phyloP scores from a whole-genome alignment of 176 grass and related monocot genomes.

The Areca catechu region DNA sequence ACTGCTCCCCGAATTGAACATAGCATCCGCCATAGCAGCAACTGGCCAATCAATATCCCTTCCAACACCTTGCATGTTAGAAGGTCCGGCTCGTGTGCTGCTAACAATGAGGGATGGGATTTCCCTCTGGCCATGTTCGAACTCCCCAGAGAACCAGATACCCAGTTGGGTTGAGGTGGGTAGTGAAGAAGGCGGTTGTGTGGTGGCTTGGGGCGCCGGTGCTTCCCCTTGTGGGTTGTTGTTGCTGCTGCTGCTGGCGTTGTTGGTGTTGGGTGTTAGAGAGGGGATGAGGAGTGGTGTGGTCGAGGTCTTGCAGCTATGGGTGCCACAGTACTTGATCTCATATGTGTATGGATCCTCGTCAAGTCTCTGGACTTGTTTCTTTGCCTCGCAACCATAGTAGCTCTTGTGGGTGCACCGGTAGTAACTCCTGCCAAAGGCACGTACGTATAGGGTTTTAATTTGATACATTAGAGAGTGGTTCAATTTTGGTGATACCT shows the following conservation, averaged over 20 bases:
- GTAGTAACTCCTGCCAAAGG: slow-evolving; percentile 64
- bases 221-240: not conserved
- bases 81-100: not conserved
- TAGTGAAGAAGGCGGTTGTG: slow-evolving; percentile 1
- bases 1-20: slow-evolving; percentile 63
- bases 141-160: slow-evolving; percentile 25
- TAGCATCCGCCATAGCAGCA: slow-evolving; percentile 52
- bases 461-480: too few relatives aligned
- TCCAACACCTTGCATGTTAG: not conserved
- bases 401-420: slow-evolving; percentile 88
- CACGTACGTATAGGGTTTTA: too few relatives aligned
- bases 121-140: not conserved
- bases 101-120: not conserved
- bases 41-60: slow-evolving; percentile 33
- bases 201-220: not conserved
- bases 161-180: slow-evolving; percentile 57
- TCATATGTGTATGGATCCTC: slow-evolving; percentile 69
- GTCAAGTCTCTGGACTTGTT: slow-evolving; percentile 74
- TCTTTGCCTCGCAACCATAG: slow-evolving; percentile 85
- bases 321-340: slow-evolving; percentile 65
- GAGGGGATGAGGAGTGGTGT: slow-evolving; percentile 46
- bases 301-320: slow-evolving; percentile 76
- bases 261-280: not conserved
- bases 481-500: too few relatives aligned
- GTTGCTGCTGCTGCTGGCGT: not conserved